phyloP scores from a whole-genome alignment of 1,284 basidiomycete genomes.

The Ceratorhiza oryzae-sativae region DNA sequence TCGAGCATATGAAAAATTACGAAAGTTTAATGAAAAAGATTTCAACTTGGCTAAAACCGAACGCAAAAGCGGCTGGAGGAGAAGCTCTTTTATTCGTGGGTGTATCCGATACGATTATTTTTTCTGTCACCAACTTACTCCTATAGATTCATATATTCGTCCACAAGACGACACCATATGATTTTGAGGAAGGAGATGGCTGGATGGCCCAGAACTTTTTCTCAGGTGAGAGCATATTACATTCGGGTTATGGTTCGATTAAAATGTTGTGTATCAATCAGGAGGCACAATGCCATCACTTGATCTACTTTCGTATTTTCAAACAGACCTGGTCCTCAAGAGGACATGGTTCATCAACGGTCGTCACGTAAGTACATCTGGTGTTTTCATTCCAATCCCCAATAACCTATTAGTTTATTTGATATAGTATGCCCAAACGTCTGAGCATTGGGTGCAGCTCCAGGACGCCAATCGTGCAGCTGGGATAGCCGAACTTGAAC shows the following conservation, averaged over 20 bases:
- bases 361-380: conserved; percentile 43
- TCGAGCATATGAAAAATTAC: conserved; percentile 86
- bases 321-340: conserved; percentile 66
- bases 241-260: conserved; percentile 49
- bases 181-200: conserved; percentile 75
- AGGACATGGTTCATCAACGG: conserved; percentile 72
- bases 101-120: not conserved
- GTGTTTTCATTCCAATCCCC: not conserved
- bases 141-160: conserved; percentile 71
- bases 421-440: conserved; percentile 68
- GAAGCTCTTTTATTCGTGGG: conserved; percentile 64
- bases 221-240: conserved; percentile 56
- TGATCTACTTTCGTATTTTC: conserved; percentile 77
- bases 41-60: conserved; percentile 69
- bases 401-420: not conserved
- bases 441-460: conserved; percentile 71
- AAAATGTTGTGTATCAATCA: conserved; percentile 43
- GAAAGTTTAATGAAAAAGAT: conserved; percentile 69
- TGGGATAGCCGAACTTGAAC: conserved; percentile 62
- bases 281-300: conserved; percentile 72
- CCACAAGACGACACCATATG: conserved; percentile 70
- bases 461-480: conserved; percentile 57
- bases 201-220: conserved; percentile 85
- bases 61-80: conserved; percentile 48
- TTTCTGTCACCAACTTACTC: too few species aligned